Percentiles rank a stretch among this genome's conserved stretches.
phyloP scores from a whole-genome alignment of 2,329 filamentous ascomycete genomes.

The Nemania diffusa region DNA sequence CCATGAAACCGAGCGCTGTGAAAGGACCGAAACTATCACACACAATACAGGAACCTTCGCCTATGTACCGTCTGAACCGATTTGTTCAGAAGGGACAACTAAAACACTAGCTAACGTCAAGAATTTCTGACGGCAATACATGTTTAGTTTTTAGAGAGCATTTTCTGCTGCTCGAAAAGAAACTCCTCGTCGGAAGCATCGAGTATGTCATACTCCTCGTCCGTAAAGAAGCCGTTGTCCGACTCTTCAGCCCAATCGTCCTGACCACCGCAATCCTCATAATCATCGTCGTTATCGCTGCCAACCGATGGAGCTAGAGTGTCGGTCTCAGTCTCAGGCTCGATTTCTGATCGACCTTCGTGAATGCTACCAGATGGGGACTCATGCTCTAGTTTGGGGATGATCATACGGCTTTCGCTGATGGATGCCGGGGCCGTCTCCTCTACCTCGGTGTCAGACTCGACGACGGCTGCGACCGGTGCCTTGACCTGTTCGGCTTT shows the following conservation, averaged over 20 bases:
- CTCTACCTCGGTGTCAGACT: slow-evolving; percentile 32
- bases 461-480: slow-evolving; percentile 24
- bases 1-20: slow-evolving; percentile 28
- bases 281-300: slow-evolving; percentile 59
- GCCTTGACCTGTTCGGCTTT: slow-evolving; percentile 20
- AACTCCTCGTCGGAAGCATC: slow-evolving; percentile 94
- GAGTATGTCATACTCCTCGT: slow-evolving; percentile 97
- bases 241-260: slow-evolving; percentile 73
- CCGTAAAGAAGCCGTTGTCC: slow-evolving; percentile 86
- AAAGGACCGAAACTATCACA: slow-evolving; percentile 29
- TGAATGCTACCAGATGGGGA: slow-evolving; percentile 85
- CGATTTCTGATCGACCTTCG: slow-evolving; percentile 67
- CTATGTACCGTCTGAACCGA: slow-evolving; percentile 12
- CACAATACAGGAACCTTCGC: slow-evolving; percentile 19
- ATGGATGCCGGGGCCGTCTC: slow-evolving; percentile 35
- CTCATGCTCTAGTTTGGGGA: slow-evolving; percentile 95
- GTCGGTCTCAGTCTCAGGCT: slow-evolving; percentile 56
- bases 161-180: slow-evolving; percentile 64
- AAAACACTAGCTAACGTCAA: slow-evolving; percentile 11
- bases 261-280: slow-evolving; percentile 63
- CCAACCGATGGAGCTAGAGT: slow-evolving; percentile 48
- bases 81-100: slow-evolving; percentile 6
- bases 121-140: background rate
- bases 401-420: slow-evolving; percentile 82
- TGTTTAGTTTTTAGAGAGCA: slow-evolving; percentile 36